Evolutionary conservation across 1,284 basidiomycete species (phyloP).

Genomic region (Amylostereum areolatum): DNA sequence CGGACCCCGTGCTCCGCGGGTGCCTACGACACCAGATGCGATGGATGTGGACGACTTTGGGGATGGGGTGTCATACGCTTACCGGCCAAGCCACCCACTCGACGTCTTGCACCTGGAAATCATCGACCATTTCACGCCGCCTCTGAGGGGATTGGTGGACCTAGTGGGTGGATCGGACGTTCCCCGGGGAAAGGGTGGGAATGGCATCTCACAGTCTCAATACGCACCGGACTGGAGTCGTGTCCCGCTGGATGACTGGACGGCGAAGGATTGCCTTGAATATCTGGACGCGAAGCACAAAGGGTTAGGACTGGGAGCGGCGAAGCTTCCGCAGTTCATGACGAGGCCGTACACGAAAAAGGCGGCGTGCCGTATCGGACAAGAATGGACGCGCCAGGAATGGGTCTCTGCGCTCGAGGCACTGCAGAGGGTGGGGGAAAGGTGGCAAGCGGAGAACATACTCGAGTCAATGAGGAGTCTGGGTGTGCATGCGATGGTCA

Average conservation of each 20-base stretch:
- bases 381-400: conserved; percentile 63
- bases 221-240: conserved; percentile 48
- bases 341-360: conserved; percentile 6
- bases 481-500: conserved; percentile 37
- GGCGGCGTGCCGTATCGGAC: conserved; percentile 32
- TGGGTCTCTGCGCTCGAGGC: conserved; percentile 50
- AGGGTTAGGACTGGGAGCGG: not conserved
- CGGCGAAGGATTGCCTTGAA: conserved; percentile 44
- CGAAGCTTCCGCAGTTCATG: conserved; percentile 10
- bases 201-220: conserved; percentile 31
- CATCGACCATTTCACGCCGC: conserved; percentile 57
- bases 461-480: conserved; percentile 43
- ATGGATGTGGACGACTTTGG: conserved; percentile 45
- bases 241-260: conserved; percentile 46
- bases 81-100: conserved; percentile 46
- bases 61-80: conserved; percentile 15
- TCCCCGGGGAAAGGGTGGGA: conserved; percentile 20
- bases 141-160: conserved; percentile 51
- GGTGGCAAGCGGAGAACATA: conserved; percentile 48
- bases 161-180: conserved; percentile 45
- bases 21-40: conserved; percentile 16
- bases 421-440: conserved; percentile 40
- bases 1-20: conserved; percentile 4
- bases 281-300: conserved; percentile 41
- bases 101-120: conserved; percentile 65